Evolutionary conservation across 352 stramenopile species (phyloP).

Genomic region (Globisporangium barbulae): DNA sequence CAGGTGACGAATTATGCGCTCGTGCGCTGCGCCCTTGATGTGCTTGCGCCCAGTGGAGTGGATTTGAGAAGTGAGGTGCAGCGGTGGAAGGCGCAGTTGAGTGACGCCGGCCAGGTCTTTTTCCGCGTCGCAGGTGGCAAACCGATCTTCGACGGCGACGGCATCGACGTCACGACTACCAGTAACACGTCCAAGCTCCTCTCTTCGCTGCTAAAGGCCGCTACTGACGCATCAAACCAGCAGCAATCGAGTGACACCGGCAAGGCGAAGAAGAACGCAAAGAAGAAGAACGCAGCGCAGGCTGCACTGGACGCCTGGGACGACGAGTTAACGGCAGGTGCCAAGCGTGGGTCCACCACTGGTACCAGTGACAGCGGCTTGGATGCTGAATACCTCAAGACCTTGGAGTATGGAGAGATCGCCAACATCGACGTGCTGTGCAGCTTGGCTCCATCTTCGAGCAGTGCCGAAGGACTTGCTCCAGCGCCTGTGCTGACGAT

Average conservation of each 20-base stretch:
- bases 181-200: neutral
- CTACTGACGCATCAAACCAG: constrained; percentile 7
- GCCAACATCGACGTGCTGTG: constrained; percentile 43
- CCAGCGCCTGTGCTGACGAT: constrained; percentile 34
- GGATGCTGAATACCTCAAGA: constrained; percentile 18
- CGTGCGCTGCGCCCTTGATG: constrained; percentile 39
- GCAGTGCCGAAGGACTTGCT: neutral
- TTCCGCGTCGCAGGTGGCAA: constrained; percentile 31
- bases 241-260: constrained; percentile 21
- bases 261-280: constrained; percentile 32
- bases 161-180: constrained; percentile 20
- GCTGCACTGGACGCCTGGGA: constrained; percentile 16
- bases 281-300: constrained; percentile 22
- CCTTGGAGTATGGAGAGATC: constrained; percentile 61
- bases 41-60: constrained; percentile 20
- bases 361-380: neutral
- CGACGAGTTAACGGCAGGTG: neutral
- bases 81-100: constrained; percentile 28
- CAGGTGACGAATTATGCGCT: constrained; percentile 24
- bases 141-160: constrained; percentile 30
- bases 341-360: neutral
- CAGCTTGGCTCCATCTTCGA: constrained; percentile 24
- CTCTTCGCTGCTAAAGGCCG: constrained; percentile 4
- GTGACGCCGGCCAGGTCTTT: constrained; percentile 23
- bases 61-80: constrained; percentile 23